A percentile compares a stretch with the other conserved stretches of the same genome.
These are phyloP conservation scores for Ettlia oleoabundans DNA, from an alignment of 139 green algal species.

Conservation along the genomic window DNA sequence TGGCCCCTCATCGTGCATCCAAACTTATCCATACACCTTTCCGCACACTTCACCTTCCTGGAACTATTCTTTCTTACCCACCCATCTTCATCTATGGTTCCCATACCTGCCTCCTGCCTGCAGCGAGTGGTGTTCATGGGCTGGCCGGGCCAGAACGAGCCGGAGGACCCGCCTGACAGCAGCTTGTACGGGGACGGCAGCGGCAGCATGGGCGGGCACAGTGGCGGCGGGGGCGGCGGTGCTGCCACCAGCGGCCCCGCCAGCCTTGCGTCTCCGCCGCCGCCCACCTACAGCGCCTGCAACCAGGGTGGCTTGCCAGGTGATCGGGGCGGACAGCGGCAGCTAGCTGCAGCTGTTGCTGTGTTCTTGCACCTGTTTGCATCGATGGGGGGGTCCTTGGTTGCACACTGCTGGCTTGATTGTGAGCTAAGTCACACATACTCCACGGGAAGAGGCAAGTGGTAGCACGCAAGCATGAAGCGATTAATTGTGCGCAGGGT, in stretches of 20 bases:
- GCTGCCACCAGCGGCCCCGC: neutral
- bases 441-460: no score
- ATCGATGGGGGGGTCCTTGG: no score
- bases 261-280: neutral
- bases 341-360: no score
- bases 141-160: conserved; percentile 20
- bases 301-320: neutral
- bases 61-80: neutral
- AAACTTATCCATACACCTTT: no score
- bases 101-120: neutral
- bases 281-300: neutral
- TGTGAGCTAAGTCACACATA: no score
- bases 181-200: neutral
- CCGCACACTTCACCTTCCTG: neutral
- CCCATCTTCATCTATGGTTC: neutral
- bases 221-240: neutral
- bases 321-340: no score
- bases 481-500: no score
- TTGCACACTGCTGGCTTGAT: no score
- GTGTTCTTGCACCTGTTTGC: no score
- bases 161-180: neutral
- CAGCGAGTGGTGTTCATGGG: conserved; percentile 23
- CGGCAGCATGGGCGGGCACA: neutral
- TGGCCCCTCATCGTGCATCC: no score
- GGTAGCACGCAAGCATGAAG: no score